phyloP scores from a whole-genome alignment of 495 filamentous ascomycete genomes.

The Lepidopterella palustris region DNA sequence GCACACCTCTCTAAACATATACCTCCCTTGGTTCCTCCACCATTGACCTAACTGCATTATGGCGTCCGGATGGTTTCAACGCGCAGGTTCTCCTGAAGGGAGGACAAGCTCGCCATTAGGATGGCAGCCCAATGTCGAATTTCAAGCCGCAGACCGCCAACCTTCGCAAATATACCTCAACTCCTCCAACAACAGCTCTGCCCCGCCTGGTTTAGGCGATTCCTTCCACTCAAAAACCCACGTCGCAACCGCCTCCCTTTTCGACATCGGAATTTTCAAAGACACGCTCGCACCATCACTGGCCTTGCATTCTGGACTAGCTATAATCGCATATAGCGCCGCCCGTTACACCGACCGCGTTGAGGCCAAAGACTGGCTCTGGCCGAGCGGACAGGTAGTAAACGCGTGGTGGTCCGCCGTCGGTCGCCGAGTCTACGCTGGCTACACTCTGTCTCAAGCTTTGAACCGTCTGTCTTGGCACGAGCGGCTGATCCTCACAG shows the following conservation, averaged over 20 bases:
- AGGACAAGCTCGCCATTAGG: background rate
- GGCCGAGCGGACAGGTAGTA: slow-evolving; percentile 48
- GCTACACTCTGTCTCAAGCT: slow-evolving; percentile 39
- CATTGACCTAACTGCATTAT: too few species aligned
- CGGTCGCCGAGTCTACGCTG: slow-evolving; percentile 39
- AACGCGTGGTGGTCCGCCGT: slow-evolving; percentile 56
- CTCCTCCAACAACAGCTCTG: background rate
- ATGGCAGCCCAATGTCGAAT: background rate
- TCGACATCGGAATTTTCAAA: slow-evolving; percentile 44
- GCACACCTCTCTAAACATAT: too few species aligned
- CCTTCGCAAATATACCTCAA: background rate
- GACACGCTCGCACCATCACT: slow-evolving; percentile 48
- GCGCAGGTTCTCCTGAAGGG: background rate
- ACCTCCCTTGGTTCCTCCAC: too few species aligned
- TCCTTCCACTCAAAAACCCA: slow-evolving; percentile 15
- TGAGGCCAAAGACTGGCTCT: slow-evolving; percentile 53
- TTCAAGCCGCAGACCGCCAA: background rate
- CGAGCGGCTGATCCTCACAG: slow-evolving; percentile 46
- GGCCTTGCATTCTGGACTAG: slow-evolving; percentile 41
- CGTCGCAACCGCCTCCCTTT: slow-evolving; percentile 17
- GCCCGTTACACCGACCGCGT: slow-evolving; percentile 45
- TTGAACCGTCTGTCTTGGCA: slow-evolving; percentile 44
- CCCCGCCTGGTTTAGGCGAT: background rate
- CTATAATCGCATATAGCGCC: slow-evolving; percentile 43
- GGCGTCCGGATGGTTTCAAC: background rate